Percentiles rank a stretch among this genome's conserved stretches.
Conservation (phyloP, 1,284 basidiomycete genomes). For the Papiliotrema terrestris region DNA sequence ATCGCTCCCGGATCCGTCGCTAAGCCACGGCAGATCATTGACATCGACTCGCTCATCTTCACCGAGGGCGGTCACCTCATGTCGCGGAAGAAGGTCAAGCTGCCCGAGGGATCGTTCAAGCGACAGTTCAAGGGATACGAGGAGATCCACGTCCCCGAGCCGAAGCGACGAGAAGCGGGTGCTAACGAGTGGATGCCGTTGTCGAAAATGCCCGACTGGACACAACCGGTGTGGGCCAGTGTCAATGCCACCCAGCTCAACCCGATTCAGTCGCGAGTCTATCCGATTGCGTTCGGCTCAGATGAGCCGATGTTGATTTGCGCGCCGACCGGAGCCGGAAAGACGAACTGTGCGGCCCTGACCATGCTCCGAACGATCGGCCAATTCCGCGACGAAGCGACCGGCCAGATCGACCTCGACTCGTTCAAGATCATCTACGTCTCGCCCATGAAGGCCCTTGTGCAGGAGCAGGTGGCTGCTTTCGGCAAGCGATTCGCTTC, state of each 20-base stretch:
- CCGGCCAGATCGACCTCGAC: slow-evolving; percentile 81
- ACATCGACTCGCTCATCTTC: slow-evolving; percentile 93
- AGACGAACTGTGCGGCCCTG: slow-evolving; percentile 99
- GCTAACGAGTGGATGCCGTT: slow-evolving; percentile 73
- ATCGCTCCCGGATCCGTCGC: slow-evolving; percentile 82
- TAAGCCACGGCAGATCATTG: slow-evolving; percentile 80
- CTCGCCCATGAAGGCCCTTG: slow-evolving; percentile 97
- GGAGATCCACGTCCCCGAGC: slow-evolving; percentile 95
- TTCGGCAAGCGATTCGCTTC: slow-evolving; percentile 77
- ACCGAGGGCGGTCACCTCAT: slow-evolving; percentile 93
- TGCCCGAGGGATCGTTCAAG: slow-evolving; percentile 97
- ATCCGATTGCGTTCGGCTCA: slow-evolving; percentile 86
- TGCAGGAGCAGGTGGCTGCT: slow-evolving; percentile 95
- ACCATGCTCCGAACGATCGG: slow-evolving; percentile 82
- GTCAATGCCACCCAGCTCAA: slow-evolving; percentile 60
- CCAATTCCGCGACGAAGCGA: slow-evolving; percentile 77
- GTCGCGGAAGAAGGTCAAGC: slow-evolving; percentile 97
- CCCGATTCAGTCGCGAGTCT: slow-evolving; percentile 89
- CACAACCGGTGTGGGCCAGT: slow-evolving; percentile 73
- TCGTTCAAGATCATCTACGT: slow-evolving; percentile 98
- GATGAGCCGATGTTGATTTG: slow-evolving; percentile 95
- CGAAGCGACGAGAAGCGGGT: slow-evolving; percentile 68
- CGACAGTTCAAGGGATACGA: slow-evolving; percentile 95
- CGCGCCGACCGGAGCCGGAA: slow-evolving; percentile 97
- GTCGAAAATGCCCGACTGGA: slow-evolving; percentile 76